Evolutionary conservation across 768 basidiomycete genomes (phyloP), one percentile per base, ranked within the genome.

Genomic region (Russula ochroleuca): DNA sequence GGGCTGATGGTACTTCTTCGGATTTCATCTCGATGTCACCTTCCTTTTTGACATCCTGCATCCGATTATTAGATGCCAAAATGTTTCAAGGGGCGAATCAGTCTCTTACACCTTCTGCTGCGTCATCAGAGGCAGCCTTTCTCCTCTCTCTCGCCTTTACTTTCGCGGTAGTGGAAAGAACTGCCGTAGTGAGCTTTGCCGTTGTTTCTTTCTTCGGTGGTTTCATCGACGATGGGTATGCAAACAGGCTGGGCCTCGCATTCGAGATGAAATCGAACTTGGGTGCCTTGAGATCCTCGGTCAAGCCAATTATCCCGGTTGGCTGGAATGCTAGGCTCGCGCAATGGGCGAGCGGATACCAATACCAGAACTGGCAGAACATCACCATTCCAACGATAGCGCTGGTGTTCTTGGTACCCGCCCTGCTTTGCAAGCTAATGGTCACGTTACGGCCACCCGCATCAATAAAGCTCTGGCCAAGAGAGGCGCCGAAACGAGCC

Each of bases 331-430:
- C 88, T 67, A 99, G 77, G 69, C 88, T 90, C 17, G 91, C 89
- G 66, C 90, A 94, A 71, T 98, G 95, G 15, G 94, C 94, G 31
- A 98, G 79, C 38, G 97, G 97, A 76, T 95, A 99, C 97, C 97
- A 99, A 74, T 98, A 98, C 97, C 97, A 99, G 77, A 99, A 98
- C 75, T 99, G 97, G 71, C 91, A 92, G 79, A 99, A 99, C 72
- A 99, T 76, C 19, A 90, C 86, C 90, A 98, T 94, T n/a, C 97
- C 97, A 38, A 98, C 93, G 67, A 98, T 92, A 2, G 96, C 94
- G 52, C 83, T 91, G 68, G 94, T 95, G 73, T 98, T 96, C 68
- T 85, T 83, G 68, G 89, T 94, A 10, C 97, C 97, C 2, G 93
- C 93, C 64, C 92, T 85, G 72, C 93, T 97, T 73, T 94, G 90